These are phyloP conservation scores for Sextonia rubra DNA, from an alignment of 164 flowering plant species.

Conservation along the genomic window DNA sequence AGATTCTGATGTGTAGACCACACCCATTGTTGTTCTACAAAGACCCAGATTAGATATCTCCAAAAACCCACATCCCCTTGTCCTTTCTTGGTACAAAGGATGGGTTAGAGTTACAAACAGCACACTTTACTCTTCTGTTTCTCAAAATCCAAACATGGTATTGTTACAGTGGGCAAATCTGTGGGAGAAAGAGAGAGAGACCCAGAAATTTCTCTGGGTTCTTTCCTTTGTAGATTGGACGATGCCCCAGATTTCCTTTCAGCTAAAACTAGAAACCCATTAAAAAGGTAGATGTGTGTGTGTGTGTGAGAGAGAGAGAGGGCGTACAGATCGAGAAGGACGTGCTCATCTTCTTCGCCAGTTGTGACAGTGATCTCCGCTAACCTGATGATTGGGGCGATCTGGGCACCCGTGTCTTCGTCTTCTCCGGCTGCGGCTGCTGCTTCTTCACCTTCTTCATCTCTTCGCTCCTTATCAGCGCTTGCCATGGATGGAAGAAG, in stretches of 20 bases:
- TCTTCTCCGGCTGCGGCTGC: slow-evolving; percentile 43
- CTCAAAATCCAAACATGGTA: neutral
- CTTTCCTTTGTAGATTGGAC: too few relatives aligned
- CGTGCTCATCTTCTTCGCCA: slow-evolving; percentile 75
- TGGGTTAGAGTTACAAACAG: too few relatives aligned
- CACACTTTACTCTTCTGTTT: too few relatives aligned
- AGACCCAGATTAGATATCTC: too few relatives aligned
- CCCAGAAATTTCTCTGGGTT: neutral
- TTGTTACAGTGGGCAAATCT: too few relatives aligned
- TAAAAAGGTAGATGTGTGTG: neutral
- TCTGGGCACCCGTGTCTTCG: slow-evolving; percentile 83
- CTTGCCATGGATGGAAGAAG: slow-evolving; percentile 28
- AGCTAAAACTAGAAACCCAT: neutral
- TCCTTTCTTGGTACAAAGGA: too few relatives aligned
- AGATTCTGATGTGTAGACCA: too few relatives aligned
- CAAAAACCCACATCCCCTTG: too few relatives aligned
- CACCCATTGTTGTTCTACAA: too few relatives aligned
- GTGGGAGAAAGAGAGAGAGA: neutral
- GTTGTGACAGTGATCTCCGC: slow-evolving; percentile 76
- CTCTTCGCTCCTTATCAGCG: slow-evolving; percentile 42
- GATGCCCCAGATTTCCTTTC: too few relatives aligned
- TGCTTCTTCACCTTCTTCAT: slow-evolving; percentile 29
- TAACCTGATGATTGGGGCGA: slow-evolving; percentile 73
- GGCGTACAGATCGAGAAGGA: slow-evolving; percentile 52
- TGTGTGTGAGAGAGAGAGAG: neutral